Conservation (phyloP, 768 basidiomycete genomes). For the Glaciozyma antarctica region DNA sequence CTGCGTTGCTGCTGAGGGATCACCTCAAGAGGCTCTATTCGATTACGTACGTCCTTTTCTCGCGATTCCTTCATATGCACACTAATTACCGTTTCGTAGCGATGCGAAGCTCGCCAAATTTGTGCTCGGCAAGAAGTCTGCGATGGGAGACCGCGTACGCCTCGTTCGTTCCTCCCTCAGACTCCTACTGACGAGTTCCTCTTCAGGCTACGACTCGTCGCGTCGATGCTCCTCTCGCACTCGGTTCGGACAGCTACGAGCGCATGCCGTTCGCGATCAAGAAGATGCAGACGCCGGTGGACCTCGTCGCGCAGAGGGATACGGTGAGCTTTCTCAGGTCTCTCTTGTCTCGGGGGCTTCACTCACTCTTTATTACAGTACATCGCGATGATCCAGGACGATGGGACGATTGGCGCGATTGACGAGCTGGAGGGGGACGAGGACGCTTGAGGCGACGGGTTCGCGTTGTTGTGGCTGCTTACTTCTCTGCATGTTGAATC, state of each 20-base stretch:
- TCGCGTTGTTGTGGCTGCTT: too few species aligned
- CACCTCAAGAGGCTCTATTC: constrained; percentile 75
- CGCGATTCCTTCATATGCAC: not conserved
- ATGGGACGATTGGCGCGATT: constrained; percentile 23
- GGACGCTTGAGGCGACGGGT: constrained; percentile 1
- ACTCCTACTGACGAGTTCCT: constrained; percentile 21
- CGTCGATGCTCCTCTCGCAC: constrained; percentile 36
- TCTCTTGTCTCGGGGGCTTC: not conserved
- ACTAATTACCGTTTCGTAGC: not conserved
- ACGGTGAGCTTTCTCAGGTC: constrained; percentile 46
- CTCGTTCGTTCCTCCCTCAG: not conserved
- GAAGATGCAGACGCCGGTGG: constrained; percentile 55
- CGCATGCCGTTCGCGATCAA: constrained; percentile 58
- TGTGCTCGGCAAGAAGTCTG: constrained; percentile 75
- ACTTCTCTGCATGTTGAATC: too few species aligned
- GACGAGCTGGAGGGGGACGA: constrained; percentile 19
- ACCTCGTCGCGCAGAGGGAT: constrained; percentile 54
- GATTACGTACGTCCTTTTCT: constrained; percentile 48
- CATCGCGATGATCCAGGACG: constrained; percentile 19
- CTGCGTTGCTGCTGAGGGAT: constrained; percentile 77
- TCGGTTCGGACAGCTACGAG: constrained; percentile 49
- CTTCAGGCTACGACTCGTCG: constrained; percentile 42
- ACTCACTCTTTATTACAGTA: constrained; percentile 52
- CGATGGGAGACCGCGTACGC: constrained; percentile 63
- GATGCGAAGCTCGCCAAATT: constrained; percentile 85